A percentile compares a stretch with the other conserved stretches of the same genome.
Conservation (phyloP, 495 filamentous ascomycete species). For the Talaromyces liani region DNA sequence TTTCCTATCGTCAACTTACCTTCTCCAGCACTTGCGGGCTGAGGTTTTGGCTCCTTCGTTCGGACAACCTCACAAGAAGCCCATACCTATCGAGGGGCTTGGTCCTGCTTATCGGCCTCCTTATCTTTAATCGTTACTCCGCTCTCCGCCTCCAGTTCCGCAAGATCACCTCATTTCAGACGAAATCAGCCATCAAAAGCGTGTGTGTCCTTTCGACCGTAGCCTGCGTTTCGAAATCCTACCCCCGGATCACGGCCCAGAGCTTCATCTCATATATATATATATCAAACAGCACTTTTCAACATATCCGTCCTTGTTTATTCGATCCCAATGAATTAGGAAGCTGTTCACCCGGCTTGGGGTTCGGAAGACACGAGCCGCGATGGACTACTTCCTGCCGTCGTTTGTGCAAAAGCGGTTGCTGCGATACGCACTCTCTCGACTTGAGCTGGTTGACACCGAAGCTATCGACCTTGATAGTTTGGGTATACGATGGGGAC, state of each 20-base stretch:
- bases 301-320: not conserved
- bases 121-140: constrained; percentile 5
- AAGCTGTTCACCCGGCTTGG: constrained; percentile 8
- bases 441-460: constrained; percentile 73
- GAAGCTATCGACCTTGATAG: constrained; percentile 73
- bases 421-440: constrained; percentile 71
- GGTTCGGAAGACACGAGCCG: constrained; percentile 18
- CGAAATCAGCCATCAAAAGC: not conserved
- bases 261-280: not conserved
- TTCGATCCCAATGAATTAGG: not conserved
- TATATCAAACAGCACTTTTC: not conserved
- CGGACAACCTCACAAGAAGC: not conserved
- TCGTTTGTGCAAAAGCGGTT: constrained; percentile 77
- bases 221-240: not conserved
- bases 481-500: constrained; percentile 69
- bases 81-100: not conserved
- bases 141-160: not conserved
- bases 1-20: not conserved
- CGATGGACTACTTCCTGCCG: constrained; percentile 54
- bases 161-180: not conserved
- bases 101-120: not conserved
- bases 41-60: not conserved
- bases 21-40: not conserved
- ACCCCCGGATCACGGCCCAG: not conserved
- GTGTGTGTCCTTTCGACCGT: not conserved